phyloP scores from a whole-genome alignment of 805 yeast species.

The Cyberlindnera bimundalis region DNA sequence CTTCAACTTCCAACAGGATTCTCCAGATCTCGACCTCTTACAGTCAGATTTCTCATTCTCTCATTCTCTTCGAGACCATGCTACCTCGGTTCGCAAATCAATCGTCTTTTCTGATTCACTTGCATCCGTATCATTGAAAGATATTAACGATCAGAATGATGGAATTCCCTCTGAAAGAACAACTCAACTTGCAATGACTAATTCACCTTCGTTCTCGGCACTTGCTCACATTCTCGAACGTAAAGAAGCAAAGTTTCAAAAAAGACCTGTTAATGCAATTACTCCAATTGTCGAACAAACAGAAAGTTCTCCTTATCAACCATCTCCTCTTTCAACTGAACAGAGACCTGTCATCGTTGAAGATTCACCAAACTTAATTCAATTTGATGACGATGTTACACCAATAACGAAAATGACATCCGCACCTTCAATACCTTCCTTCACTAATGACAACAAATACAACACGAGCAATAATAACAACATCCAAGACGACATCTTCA shows the following conservation, averaged over 20 bases:
- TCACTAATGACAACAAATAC: neutral
- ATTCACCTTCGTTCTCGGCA: slow-evolving; percentile 42
- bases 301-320: slow-evolving; percentile 1
- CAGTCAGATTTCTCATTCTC: slow-evolving; percentile 24
- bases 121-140: slow-evolving; percentile 17
- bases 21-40: slow-evolving; percentile 21
- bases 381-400: slow-evolving; percentile 28
- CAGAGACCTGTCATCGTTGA: neutral
- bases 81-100: slow-evolving; percentile 21
- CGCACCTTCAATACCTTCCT: slow-evolving; percentile 16
- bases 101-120: slow-evolving; percentile 25
- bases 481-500: slow-evolving; percentile 22
- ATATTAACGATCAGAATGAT: neutral
- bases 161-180: slow-evolving; percentile 3
- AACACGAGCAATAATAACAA: neutral
- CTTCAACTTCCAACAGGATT: slow-evolving; percentile 16
- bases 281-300: slow-evolving; percentile 9
- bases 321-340: slow-evolving; percentile 13
- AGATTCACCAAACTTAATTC: slow-evolving; percentile 34
- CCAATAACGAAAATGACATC: neutral
- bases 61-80: slow-evolving; percentile 18
- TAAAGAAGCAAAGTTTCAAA: slow-evolving; percentile 29
- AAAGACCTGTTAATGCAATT: neutral
- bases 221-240: slow-evolving; percentile 38
- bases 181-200: slow-evolving; percentile 32